Conservation (phyloP, 306 rosid genomes). For the Astragalus glycyphyllos region DNA sequence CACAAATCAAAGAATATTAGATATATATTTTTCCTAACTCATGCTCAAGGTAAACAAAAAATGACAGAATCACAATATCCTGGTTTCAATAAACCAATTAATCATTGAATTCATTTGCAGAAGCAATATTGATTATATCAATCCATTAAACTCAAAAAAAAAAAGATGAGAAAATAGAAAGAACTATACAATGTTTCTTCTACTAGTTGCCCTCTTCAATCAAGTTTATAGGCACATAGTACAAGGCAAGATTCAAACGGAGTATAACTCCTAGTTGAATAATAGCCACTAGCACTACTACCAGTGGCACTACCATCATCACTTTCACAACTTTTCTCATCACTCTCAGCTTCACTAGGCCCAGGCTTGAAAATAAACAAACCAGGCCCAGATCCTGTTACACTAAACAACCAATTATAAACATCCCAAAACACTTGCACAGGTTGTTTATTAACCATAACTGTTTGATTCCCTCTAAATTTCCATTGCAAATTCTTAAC, state of each 20-base stretch:
- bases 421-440: conserved; percentile 90
- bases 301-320: conserved; percentile 55
- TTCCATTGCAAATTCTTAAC: conserved; percentile 91
- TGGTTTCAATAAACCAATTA: background rate
- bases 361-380: conserved; percentile 86
- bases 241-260: conserved; percentile 62
- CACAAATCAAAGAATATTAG: too few relatives aligned
- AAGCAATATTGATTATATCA: conserved; percentile 12
- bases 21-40: background rate
- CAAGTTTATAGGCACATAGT: conserved; percentile 73
- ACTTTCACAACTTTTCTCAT: conserved; percentile 56
- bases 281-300: conserved; percentile 57
- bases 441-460: conserved; percentile 63
- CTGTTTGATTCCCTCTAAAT: conserved; percentile 83
- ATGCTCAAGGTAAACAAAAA: too few relatives aligned
- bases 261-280: conserved; percentile 55
- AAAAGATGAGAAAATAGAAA: too few relatives aligned
- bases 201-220: conserved; percentile 35
- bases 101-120: conserved; percentile 17
- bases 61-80: background rate
- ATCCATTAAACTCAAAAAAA: conserved; percentile 20
- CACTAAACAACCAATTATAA: conserved; percentile 79
- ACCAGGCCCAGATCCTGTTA: conserved; percentile 67
- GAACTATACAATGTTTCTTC: conserved; percentile 30
- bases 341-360: conserved; percentile 54